Conservation (phyloP, 192 early-diverging fungal genomes). For the Podochytrium sp. region DNA sequence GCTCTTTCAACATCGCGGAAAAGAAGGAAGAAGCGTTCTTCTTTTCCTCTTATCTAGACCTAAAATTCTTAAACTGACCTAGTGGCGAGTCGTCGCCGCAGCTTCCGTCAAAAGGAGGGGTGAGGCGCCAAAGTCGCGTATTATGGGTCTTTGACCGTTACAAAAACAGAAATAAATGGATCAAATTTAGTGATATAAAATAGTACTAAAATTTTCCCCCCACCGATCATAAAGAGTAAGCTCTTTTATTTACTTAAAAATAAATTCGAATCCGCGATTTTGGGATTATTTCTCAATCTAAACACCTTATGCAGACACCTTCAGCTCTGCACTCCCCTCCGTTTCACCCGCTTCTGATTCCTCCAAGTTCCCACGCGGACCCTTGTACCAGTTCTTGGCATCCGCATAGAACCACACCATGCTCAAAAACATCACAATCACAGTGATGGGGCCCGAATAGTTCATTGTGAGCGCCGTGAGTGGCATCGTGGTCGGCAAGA, state of each 20-base stretch:
- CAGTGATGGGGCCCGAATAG: constrained; percentile 5
- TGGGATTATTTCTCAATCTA: too few relatives aligned
- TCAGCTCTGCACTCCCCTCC: neutral
- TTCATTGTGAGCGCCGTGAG: constrained; percentile 11
- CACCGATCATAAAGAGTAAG: neutral
- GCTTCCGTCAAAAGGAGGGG: too few relatives aligned
- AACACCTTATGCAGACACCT: neutral
- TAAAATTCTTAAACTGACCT: too few relatives aligned
- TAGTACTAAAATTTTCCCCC: neutral
- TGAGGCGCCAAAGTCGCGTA: neutral
- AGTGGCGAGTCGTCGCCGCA: too few relatives aligned
- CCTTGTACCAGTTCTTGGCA: constrained; percentile 19
- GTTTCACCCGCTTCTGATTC: neutral
- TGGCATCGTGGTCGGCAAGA: neutral
- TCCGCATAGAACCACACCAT: constrained; percentile 17
- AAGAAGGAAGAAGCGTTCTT: too few relatives aligned
- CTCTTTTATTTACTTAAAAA: neutral
- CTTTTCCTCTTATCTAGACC: too few relatives aligned
- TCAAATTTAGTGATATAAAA: neutral
- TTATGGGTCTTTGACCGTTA: too few relatives aligned
- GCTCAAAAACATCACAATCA: constrained; percentile 25
- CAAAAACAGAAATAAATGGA: too few relatives aligned
- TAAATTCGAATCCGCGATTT: neutral
- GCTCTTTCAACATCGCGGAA: too few relatives aligned
- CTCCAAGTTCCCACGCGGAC: constrained; percentile 1